phyloP scores from a whole-genome alignment of 1,284 basidiomycete species.

The Ceraceosorus bombacis region DNA sequence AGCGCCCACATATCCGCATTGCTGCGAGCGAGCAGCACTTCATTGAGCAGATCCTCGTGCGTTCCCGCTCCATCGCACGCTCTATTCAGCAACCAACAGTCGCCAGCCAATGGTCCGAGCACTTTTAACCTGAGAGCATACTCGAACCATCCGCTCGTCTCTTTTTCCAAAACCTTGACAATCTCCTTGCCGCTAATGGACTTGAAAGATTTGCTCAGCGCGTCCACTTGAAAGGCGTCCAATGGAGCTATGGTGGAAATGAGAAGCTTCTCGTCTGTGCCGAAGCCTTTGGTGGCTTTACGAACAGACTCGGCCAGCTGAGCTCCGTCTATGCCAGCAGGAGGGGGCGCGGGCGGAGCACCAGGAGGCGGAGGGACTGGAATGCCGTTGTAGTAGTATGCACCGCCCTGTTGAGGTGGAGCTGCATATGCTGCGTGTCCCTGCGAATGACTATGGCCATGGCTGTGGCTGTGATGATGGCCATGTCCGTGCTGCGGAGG shows the following conservation, averaged over 20 bases:
- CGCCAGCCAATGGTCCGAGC: conserved; percentile 39
- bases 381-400: conserved; percentile 33
- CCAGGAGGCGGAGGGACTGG: conserved; percentile 39
- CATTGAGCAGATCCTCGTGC: conserved; percentile 45
- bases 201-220: conserved; percentile 37
- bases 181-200: conserved; percentile 42
- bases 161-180: conserved; percentile 38
- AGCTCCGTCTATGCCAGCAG: conserved; percentile 36
- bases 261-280: conserved; percentile 35
- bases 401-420: conserved; percentile 1
- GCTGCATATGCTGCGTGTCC: conserved; percentile 6
- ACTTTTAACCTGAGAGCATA: conserved; percentile 31
- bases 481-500: conserved; percentile 14
- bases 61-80: conserved; percentile 45
- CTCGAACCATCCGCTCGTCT: conserved; percentile 45
- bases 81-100: conserved; percentile 41
- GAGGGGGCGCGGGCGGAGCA: conserved; percentile 26
- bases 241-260: conserved; percentile 36
- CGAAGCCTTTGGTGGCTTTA: conserved; percentile 47
- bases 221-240: conserved; percentile 39
- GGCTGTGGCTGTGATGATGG: not conserved
- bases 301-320: conserved; percentile 26
- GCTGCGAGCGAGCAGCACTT: conserved; percentile 39
- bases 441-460: not conserved
- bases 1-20: conserved; percentile 42